Evolutionary conservation across 441 rosid genomes (phyloP).

Genomic region (Syzygium syzygioides): DNA sequence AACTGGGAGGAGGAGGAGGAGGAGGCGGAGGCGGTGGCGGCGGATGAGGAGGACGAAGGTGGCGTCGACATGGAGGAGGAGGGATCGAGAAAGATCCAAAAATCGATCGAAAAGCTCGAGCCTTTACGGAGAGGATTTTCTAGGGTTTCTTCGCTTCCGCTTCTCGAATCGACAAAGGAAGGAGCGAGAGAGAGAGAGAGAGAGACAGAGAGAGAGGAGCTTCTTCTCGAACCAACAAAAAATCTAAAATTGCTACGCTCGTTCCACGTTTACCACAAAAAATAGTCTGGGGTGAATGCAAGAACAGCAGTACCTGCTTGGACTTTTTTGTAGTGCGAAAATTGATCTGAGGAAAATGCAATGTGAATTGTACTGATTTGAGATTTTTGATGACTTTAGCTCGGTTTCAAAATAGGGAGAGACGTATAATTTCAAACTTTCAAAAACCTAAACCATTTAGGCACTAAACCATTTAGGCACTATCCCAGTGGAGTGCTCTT

Average conservation of each 20-base stretch:
- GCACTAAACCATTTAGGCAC: too few relatives aligned
- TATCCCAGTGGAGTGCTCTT: not conserved
- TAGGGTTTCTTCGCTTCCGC: not conserved
- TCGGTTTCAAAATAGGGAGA: too few relatives aligned
- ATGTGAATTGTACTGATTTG: not conserved
- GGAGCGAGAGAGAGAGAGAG: not conserved
- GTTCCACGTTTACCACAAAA: not conserved
- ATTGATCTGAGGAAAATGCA: not conserved
- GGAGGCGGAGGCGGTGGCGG: constrained; percentile 9
- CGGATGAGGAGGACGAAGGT: constrained; percentile 7
- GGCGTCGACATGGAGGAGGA: constrained; percentile 7
- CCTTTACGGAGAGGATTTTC: not conserved
- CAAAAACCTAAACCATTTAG: not conserved
- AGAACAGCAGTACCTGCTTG: too few relatives aligned
- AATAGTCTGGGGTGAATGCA: not conserved
- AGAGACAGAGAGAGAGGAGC: too few relatives aligned
- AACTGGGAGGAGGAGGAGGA: constrained; percentile 25
- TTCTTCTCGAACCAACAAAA: not conserved
- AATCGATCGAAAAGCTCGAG: not conserved
- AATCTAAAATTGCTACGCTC: not conserved
- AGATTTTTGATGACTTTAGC: not conserved
- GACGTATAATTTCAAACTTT: not conserved
- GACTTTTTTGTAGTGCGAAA: fast-evolving
- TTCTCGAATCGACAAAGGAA: not conserved
- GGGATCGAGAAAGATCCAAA: constrained; percentile 14